Evolutionary conservation across 1,284 basidiomycete species (phyloP), one percentile per base, ranked within the genome.

Genomic region (Spongispora temasekensis): DNA sequence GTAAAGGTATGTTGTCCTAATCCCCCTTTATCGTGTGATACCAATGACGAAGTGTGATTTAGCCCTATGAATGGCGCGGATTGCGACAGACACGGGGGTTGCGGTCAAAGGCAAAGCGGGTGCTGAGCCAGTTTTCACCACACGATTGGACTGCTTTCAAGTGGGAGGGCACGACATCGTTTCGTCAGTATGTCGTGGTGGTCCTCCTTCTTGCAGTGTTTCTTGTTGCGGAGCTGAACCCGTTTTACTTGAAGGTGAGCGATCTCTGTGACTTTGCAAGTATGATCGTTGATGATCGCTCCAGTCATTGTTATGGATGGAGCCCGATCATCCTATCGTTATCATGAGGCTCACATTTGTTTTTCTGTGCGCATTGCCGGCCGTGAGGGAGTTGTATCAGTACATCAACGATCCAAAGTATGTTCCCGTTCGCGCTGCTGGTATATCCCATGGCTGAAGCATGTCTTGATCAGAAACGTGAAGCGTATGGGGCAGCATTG

Each of bases 61-160:
- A 92, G 91, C 88, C 88, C 53, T 93, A 91, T 69, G 85, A 84
- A 66, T 94, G 92, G 91, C 87, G 91, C 52, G 91, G 91, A n/a
- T 80, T 92, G 67, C 83, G 86, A 57, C 88, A 89, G 71, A 89
- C 85, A 59, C 84, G 83, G 61, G 91, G 91, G 23, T 73, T 93
- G 52, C 84, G 90, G 35, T 86, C 86, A 13, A 91, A 92, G 72
- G 89, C 91, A 34, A 86, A 83, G 64, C 83, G 90, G 31, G 89
- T 93, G 42, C 77, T 93, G 53, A 88, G 84, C 64, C 91, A 93
- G 67, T 92, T 94, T 72, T 90, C 89, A 10, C 92, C 92, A 17
- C 88, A 91, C 62, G 91, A 94, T 68, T 94, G 91, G 78, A 94
- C 91, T 23, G 84, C 89, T 13, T 94, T 94, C 81, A 85, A 90